phyloP scores from a whole-genome alignment of 345 rosid genomes.

The Euphorbia tirucalli region DNA sequence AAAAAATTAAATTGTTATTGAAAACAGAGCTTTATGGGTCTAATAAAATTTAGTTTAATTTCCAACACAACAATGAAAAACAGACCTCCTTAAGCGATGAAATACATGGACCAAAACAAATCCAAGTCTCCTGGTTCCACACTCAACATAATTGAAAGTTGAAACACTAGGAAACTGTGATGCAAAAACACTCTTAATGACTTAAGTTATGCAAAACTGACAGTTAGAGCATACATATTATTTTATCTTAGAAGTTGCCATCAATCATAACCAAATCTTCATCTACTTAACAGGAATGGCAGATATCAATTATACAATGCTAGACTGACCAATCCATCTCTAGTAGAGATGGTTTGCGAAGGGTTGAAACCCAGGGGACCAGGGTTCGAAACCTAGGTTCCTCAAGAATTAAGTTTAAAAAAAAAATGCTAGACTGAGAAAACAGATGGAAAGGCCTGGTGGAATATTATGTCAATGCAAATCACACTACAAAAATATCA shows the following conservation, averaged over 20 bases:
- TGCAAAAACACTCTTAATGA: not conserved
- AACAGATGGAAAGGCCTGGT: not conserved
- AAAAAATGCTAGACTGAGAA: too few species aligned
- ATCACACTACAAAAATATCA: not conserved
- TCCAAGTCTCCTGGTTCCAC: not conserved
- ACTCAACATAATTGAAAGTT: not conserved
- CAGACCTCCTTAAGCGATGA: not conserved
- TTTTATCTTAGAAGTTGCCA: not conserved
- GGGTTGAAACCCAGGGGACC: too few species aligned
- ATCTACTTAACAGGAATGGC: not conserved
- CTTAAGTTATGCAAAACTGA: not conserved
- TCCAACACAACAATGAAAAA: not conserved
- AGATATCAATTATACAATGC: not conserved
- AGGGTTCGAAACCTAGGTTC: too few species aligned
- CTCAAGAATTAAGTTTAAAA: too few species aligned
- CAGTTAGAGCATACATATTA: not conserved
- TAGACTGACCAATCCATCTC: too few species aligned
- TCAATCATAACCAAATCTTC: constrained; percentile 3
- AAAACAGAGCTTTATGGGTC: not conserved
- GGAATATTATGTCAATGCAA: not conserved
- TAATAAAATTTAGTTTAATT: not conserved
- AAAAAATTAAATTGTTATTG: not conserved
- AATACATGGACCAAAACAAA: not conserved
- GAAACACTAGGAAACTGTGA: not conserved
- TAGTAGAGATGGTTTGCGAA: too few species aligned